These are phyloP conservation scores for Zizania palustris DNA, from an alignment of 202 grass and related monocot species.

Conservation along the genomic window DNA sequence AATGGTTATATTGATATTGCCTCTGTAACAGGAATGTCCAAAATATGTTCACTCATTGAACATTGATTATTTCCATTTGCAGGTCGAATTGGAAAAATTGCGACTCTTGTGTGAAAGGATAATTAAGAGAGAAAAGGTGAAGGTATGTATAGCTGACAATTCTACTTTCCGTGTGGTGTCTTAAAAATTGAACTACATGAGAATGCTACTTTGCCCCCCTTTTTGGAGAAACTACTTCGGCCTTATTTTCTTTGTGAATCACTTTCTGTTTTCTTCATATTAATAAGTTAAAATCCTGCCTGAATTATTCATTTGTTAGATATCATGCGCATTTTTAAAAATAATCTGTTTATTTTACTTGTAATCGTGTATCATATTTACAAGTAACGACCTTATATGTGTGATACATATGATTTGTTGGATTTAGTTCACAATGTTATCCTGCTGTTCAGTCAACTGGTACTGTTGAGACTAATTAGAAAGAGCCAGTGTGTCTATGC, in stretches of 20 bases:
- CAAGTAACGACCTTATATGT: constrained; percentile 23
- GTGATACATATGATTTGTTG: constrained; percentile 20
- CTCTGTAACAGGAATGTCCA: background rate
- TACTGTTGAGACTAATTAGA: background rate
- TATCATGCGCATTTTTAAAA: background rate
- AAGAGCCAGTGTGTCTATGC: too few relatives aligned
- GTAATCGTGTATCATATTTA: background rate
- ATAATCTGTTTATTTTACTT: constrained; percentile 10
- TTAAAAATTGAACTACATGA: constrained; percentile 34
- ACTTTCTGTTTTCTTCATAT: constrained; percentile 6
- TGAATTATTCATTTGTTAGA: constrained; percentile 40
- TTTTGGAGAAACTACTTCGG: constrained; percentile 23
- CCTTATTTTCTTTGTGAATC: constrained; percentile 22
- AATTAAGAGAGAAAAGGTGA: constrained; percentile 92
- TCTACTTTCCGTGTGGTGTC: constrained; percentile 23
- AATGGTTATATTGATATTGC: too few relatives aligned
- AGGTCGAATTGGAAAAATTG: constrained; percentile 87
- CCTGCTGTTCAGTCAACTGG: background rate
- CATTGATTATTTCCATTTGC: constrained; percentile 47
- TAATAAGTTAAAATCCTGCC: constrained; percentile 7
- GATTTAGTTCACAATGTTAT: constrained; percentile 18
- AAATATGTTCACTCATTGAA: background rate
- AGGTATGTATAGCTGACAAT: constrained; percentile 51
- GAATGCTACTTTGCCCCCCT: constrained; percentile 13
- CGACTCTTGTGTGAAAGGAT: constrained; percentile 89